Conservation (phyloP, 306 rosid genomes). For the Albizia julibrissin region DNA sequence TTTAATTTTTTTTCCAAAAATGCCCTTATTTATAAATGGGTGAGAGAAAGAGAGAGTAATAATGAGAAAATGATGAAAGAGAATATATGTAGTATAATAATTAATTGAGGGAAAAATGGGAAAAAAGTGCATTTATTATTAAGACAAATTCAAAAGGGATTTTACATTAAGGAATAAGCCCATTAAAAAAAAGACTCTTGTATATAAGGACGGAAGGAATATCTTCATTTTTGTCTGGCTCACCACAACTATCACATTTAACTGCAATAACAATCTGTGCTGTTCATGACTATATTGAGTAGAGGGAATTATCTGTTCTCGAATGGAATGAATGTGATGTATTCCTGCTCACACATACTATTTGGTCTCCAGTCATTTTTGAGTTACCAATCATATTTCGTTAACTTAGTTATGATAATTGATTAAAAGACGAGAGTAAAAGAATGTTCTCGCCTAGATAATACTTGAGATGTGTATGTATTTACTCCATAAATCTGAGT, state of each 20-base stretch:
- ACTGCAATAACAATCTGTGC: neutral
- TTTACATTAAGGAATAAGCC: too few species aligned
- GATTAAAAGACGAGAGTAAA: neutral
- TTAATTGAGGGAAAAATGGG: too few species aligned
- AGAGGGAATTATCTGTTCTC: neutral
- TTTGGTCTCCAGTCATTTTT: neutral
- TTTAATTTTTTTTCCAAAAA: too few species aligned
- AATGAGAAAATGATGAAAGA: too few species aligned
- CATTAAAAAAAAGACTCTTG: too few species aligned
- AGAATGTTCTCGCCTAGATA: neutral
- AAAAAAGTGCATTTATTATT: too few species aligned
- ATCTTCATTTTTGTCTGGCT: neutral
- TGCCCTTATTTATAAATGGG: too few species aligned
- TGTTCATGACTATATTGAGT: neutral
- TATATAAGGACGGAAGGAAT: too few species aligned
- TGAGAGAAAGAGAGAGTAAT: too few species aligned
- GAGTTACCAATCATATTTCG: neutral
- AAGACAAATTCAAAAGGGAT: too few species aligned
- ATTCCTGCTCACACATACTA: neutral
- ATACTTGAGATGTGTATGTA: neutral
- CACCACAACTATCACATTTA: neutral
- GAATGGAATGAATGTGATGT: neutral
- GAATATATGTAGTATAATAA: too few species aligned
- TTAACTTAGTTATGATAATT: neutral
- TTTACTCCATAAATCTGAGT: neutral